Base-by-base conservation (phyloP, 1,139 yeast species). In the Geotrichum bryndzae region DNA sequence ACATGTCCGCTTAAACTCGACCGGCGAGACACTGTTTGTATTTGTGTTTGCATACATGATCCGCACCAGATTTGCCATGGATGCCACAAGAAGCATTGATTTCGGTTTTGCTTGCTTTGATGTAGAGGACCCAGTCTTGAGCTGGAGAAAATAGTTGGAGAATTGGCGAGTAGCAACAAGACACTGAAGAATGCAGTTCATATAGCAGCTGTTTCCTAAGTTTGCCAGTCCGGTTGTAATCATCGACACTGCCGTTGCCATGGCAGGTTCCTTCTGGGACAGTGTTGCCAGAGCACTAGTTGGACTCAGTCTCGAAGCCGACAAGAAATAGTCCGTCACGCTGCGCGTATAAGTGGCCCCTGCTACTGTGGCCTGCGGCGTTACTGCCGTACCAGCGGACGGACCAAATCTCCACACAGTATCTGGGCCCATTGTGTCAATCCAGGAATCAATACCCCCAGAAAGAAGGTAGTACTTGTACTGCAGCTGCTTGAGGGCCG, bases 161-260 rank as follows among this genome's bases (percentile, higher is more conserved):
- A 38, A 38, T 13, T 38, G n/a, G 7, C 13, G 76, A 0, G 85
- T 81, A 1, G 84, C 84, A 8, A 82, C 73, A 50, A 94, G 76
- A 71, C 97, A 92, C 73, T 94, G 99, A 23, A 94, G 76, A 62
- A 94, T 82, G 69, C 97, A 89, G 73, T 94, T 92, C 86, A 94
- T 87, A 73, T 94, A 94, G 73, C 99, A 94, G 0, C 97, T 88
- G 70, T 91, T 92, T 0, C 98, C 97, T 66, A 89, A 79, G 70
- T 92, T 92, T 57, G 81, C 81, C 50, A 94, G 77, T 0, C 97
- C 96, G 0, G 84, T 79, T 13, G 78, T 73, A 54, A 70, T 38
- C 6, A 38, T 10, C 53, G 41, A 3, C 57, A 61, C 22, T 50
- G 58, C 38, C 51, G 48, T n/a, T 2, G 45, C 18, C n/a, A n/a